These are phyloP conservation scores for Nigrograna mackinnonii DNA, from an alignment of 2,329 filamentous ascomycete species.

Conservation along the genomic window DNA sequence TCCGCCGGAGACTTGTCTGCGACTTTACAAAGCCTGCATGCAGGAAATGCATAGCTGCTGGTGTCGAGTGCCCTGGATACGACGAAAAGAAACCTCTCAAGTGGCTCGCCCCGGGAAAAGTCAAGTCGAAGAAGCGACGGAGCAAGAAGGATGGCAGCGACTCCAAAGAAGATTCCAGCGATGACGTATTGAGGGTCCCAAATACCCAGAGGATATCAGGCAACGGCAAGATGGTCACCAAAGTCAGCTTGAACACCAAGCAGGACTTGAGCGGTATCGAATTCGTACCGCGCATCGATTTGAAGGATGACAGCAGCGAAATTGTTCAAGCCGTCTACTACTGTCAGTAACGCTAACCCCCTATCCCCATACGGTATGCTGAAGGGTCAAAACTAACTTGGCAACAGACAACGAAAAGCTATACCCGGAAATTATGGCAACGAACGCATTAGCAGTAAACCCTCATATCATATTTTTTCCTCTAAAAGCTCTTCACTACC, in stretches of 20 bases:
- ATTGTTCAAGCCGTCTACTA: slow-evolving; percentile 36
- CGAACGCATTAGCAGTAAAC: slow-evolving; percentile 24
- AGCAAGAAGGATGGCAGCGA: too few relatives aligned
- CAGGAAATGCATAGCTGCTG: slow-evolving; percentile 31
- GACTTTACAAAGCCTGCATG: slow-evolving; percentile 35
- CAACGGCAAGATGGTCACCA: too few relatives aligned
- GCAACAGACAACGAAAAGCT: slow-evolving; percentile 27
- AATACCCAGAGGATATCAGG: too few relatives aligned
- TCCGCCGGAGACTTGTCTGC: slow-evolving; percentile 34
- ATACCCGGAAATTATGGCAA: slow-evolving; percentile 18
- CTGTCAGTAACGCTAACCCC: slow-evolving; percentile 16
- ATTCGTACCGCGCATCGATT: not conserved
- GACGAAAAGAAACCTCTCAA: slow-evolving; percentile 35
- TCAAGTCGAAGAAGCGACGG: slow-evolving; percentile 26
- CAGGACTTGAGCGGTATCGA: too few relatives aligned
- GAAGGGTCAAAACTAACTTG: not conserved
- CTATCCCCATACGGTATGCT: not conserved
- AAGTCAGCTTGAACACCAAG: too few relatives aligned
- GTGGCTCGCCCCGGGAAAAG: slow-evolving; percentile 32
- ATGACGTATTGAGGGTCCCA: too few relatives aligned
- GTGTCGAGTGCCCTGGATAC: slow-evolving; percentile 34
- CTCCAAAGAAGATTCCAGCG: too few relatives aligned
- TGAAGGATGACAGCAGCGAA: slow-evolving; percentile 27
- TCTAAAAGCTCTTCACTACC: slow-evolving; percentile 22
- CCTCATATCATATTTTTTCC: slow-evolving; percentile 31